phyloP scores from a whole-genome alignment of 768 basidiomycete genomes.

The Tylopilus vinaceipallidus region DNA sequence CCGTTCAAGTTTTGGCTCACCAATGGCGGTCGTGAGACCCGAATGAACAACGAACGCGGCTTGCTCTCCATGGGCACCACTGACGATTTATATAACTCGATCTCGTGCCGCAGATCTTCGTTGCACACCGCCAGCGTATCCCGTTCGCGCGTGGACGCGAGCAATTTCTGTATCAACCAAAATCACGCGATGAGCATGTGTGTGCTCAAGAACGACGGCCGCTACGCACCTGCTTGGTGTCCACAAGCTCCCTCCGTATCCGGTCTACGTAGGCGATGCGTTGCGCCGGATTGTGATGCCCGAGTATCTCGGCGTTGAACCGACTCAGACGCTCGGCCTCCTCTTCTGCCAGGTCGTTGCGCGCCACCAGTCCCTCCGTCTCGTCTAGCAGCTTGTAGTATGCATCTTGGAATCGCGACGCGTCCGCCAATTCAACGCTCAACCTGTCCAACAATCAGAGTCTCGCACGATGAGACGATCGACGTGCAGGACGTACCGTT shows the following conservation, averaged over 20 bases:
- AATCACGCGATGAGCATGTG: not conserved
- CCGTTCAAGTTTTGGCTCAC: conserved; percentile 42
- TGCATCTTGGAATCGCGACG: conserved; percentile 66
- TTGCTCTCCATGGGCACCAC: conserved; percentile 47
- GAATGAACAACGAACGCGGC: conserved; percentile 48
- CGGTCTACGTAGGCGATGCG: conserved; percentile 85
- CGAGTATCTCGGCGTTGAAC: conserved; percentile 84
- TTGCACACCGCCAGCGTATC: conserved; percentile 45
- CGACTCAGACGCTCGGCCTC: conserved; percentile 73
- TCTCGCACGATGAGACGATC: not conserved
- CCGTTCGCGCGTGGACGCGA: conserved; percentile 44
- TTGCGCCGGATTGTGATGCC: conserved; percentile 83
- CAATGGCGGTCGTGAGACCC: conserved; percentile 48
- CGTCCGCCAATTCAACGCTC: conserved; percentile 52
- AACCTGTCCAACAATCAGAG: conserved; percentile 33
- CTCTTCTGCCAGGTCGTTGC: conserved; percentile 76
- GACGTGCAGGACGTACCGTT: conserved; percentile 47
- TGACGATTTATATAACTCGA: conserved; percentile 61
- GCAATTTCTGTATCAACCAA: conserved; percentile 42
- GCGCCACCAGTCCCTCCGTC: conserved; percentile 59
- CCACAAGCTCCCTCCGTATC: conserved; percentile 75
- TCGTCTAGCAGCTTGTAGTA: conserved; percentile 65
- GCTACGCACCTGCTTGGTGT: conserved; percentile 70
- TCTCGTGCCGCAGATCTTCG: conserved; percentile 48
- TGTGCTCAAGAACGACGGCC: not conserved